Percentiles rank a stretch among this genome's conserved stretches.
These are phyloP conservation scores for Candida buenavistaensis DNA, from an alignment of 1,139 yeast genomes.

Conservation along the genomic window DNA sequence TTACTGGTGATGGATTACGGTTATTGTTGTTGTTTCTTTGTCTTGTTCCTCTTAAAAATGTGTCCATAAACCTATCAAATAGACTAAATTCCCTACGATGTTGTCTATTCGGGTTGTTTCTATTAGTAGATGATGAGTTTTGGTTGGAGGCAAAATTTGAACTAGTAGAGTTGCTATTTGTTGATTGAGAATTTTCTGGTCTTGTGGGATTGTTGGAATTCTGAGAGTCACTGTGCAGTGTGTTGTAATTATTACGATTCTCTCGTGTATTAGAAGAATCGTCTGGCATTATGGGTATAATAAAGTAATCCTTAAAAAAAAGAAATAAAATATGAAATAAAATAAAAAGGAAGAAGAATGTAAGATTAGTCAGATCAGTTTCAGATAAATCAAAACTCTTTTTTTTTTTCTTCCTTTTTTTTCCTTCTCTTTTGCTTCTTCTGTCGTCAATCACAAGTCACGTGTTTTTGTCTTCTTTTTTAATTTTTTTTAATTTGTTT, in stretches of 20 bases:
- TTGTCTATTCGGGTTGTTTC: conserved; percentile 4
- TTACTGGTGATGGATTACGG: conserved; percentile 1
- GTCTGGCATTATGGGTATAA: no score
- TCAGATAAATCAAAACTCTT: no score
- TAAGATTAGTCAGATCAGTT: neutral
- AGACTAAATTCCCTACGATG: conserved; percentile 11
- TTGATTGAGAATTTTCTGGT: neutral
- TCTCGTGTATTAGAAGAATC: no score
- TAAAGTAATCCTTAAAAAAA: no score
- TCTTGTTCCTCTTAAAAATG: conserved; percentile 7
- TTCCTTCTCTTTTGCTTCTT: no score
- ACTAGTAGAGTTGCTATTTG: neutral
- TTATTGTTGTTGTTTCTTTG: conserved; percentile 1
- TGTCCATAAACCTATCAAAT: conserved; percentile 14
- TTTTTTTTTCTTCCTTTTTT: no score
- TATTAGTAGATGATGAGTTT: conserved; percentile 2
- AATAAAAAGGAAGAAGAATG: neutral
- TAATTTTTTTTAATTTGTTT: no score
- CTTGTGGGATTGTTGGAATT: neutral
- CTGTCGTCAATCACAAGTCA: no score
- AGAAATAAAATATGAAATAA: no score
- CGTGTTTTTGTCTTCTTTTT: no score
- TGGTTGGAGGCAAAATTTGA: conserved; percentile 8
- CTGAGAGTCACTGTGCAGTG: neutral
- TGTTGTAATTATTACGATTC: neutral